phyloP scores from a whole-genome alignment of 2,329 filamentous ascomycete genomes.

The Cytospora piceae region DNA sequence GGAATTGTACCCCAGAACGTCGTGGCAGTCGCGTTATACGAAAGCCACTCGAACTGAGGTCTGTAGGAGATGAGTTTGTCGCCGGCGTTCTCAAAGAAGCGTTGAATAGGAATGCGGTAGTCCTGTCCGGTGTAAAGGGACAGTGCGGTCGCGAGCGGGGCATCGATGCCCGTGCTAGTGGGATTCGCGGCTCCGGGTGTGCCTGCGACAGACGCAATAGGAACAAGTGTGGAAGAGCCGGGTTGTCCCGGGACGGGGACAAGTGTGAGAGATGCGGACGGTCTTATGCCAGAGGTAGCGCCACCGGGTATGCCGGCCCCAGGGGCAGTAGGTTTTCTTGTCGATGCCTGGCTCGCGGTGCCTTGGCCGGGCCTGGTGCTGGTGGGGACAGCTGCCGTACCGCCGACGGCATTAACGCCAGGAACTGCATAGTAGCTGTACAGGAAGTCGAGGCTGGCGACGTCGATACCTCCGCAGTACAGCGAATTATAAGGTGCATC shows the following conservation, averaged over 20 bases:
- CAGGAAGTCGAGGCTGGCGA: constrained; percentile 24
- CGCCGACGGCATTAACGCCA: background rate
- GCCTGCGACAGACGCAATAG: background rate
- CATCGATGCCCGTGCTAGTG: background rate
- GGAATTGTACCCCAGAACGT: constrained; percentile 13
- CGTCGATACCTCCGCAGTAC: constrained; percentile 28
- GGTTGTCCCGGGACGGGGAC: background rate
- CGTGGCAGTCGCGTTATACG: constrained; percentile 1
- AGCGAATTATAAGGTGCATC: constrained; percentile 15
- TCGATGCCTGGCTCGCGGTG: background rate
- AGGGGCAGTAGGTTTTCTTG: background rate
- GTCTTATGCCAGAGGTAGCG: too few relatives aligned
- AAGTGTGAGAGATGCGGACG: background rate
- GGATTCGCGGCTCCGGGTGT: background rate
- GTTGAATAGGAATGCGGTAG: constrained; percentile 1
- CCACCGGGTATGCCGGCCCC: too few relatives aligned
- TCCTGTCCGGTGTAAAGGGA: background rate
- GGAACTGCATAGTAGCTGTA: constrained; percentile 25
- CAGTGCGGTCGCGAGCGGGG: background rate
- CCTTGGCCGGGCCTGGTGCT: background rate
- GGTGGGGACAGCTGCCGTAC: background rate
- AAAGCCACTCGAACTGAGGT: too few relatives aligned
- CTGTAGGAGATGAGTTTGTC: constrained; percentile 10
- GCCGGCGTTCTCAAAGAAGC: background rate
- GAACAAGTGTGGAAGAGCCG: background rate